Evolutionary conservation across 2,329 filamentous ascomycete species (phyloP), one percentile per base, ranked within the genome.

Genomic region (Berkeleyomyces rouxiae): DNA sequence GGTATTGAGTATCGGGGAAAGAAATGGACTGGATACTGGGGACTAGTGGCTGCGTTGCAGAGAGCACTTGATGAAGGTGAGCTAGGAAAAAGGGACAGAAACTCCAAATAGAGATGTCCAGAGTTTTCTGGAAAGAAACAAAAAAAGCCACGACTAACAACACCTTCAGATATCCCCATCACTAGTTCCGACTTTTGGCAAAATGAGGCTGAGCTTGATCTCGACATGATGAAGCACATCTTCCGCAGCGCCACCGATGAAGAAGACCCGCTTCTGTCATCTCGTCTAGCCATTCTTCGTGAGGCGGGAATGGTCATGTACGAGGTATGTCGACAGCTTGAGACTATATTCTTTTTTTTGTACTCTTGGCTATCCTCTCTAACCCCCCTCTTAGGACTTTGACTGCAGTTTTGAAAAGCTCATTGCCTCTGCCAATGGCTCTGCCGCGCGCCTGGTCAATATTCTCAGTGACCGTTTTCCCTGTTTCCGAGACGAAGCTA

Each of bases 11-110:
- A 96, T 73, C 81, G 80, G 55, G 90, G 83, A 37, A 85, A 82
- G 72, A 82, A 74, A 63, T 97, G 90, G 90, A 96, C 90, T 0
- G 93, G 93, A 3, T 99, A 99, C 73, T 96, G 88, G 85, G 95
- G 90, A 71, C 75, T 99, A 63, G 89, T 97, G 23, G 93, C 93
- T 33, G 82, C 87, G 31, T 73, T 99, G 68, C 88, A 91, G 72
- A 79, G 93, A 68, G 95, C 90, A 1, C 75, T 97, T 49, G 90
- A 97, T 60, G 91, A 96, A 78, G 87, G 87, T 74, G 55, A 64
- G 71, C 11, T 13, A 55, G 36, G 33, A 37, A 31, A 33, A 9
- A 10, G 11, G 23, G 16, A 6, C 16, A 31, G 31, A 23, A 23
- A 23, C n/a, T 16, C 46, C 42, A 10, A 13, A 44, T 2, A 10